Conservation (phyloP, 495 filamentous ascomycete species). For the Aspergillus indologenus region DNA sequence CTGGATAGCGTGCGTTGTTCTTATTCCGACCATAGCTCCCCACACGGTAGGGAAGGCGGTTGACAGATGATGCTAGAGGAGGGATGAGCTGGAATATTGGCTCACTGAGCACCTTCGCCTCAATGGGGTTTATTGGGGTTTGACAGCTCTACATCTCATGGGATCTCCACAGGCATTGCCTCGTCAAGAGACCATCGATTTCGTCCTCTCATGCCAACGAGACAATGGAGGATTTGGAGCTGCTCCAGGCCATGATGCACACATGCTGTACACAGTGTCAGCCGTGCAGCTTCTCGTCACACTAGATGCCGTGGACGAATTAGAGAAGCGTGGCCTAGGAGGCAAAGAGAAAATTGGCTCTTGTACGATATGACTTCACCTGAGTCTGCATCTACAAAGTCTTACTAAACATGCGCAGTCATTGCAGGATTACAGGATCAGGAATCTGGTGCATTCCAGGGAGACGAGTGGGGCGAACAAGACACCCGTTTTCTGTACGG, state of each 20-base stretch:
- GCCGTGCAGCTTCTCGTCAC: constrained; percentile 87
- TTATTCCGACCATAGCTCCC: constrained; percentile 20
- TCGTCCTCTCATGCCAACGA: constrained; percentile 86
- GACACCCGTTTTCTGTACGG: constrained; percentile 94
- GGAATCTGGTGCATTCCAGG: constrained; percentile 80
- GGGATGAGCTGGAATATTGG: constrained; percentile 95
- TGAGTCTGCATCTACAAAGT: not conserved
- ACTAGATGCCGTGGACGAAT: constrained; percentile 77
- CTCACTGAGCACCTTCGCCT: constrained; percentile 93
- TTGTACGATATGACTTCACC: constrained; percentile 49
- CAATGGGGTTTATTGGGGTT: constrained; percentile 94
- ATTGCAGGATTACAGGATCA: constrained; percentile 78
- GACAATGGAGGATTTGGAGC: constrained; percentile 89
- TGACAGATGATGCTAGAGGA: constrained; percentile 56
- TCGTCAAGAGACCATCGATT: constrained; percentile 77
- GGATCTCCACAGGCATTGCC: constrained; percentile 75
- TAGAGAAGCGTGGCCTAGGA: constrained; percentile 63
- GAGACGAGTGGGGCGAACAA: constrained; percentile 93
- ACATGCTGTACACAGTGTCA: constrained; percentile 92
- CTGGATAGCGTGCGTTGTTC: constrained; percentile 70
- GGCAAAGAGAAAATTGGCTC: constrained; percentile 69
- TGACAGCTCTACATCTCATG: constrained; percentile 84
- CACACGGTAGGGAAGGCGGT: constrained; percentile 25
- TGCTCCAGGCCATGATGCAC: constrained; percentile 89
- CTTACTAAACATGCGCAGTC: constrained; percentile 48